These are phyloP conservation scores for Diacronema lutheri DNA, from an alignment of 78 protist genomes.

Conservation along the genomic window DNA sequence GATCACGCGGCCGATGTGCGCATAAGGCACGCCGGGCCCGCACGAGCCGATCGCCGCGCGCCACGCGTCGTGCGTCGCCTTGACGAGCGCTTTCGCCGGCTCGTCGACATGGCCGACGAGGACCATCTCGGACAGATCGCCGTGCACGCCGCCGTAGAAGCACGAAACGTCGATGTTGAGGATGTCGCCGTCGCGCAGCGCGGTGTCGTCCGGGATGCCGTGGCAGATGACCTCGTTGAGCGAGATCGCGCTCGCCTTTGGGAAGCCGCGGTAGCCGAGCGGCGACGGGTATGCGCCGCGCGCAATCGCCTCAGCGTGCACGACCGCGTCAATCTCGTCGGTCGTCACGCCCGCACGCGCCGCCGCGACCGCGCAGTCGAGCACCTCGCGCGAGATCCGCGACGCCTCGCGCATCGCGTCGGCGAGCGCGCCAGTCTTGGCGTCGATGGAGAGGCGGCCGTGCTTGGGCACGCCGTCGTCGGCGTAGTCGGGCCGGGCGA, in stretches of 20 bases:
- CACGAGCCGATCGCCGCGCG: constrained; percentile 26
- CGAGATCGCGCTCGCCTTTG: constrained; percentile 41
- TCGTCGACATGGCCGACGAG: constrained; percentile 12
- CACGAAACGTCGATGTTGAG: constrained; percentile 91
- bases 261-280: constrained; percentile 72
- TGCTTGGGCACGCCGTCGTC: constrained; percentile 25
- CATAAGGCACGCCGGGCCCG: neutral
- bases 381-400: constrained; percentile 28
- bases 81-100: neutral
- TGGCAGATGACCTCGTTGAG: constrained; percentile 81
- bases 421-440: constrained; percentile 1
- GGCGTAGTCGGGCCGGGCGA: constrained; percentile 55
- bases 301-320: constrained; percentile 80
- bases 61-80: constrained; percentile 17
- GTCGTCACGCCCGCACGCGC: constrained; percentile 51
- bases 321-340: constrained; percentile 35
- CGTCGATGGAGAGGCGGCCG: neutral
- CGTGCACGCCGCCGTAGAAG: constrained; percentile 87
- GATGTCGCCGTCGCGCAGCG: constrained; percentile 84
- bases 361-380: constrained; percentile 75
- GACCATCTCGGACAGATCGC: constrained; percentile 86
- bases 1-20: neutral
- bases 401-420: constrained; percentile 24
- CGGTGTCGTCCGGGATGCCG: constrained; percentile 93
- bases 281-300: constrained; percentile 93